Conservation (phyloP, 495 filamentous ascomycete species). For the Lasiosphaeriaceae sp. region DNA sequence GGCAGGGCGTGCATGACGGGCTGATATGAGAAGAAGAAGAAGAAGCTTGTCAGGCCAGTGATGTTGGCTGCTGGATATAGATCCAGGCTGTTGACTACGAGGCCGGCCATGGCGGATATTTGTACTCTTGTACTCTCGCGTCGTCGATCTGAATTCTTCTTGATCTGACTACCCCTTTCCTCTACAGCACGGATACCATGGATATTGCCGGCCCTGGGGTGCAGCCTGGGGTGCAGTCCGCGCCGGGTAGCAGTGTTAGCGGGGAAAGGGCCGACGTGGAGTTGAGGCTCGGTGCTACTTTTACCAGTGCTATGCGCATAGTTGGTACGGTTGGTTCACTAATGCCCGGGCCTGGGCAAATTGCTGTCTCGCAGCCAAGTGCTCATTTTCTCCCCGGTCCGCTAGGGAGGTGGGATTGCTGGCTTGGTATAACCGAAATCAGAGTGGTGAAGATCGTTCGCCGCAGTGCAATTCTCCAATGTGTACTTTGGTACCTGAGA, state of each 20-base stretch:
- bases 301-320: too few relatives aligned
- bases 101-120: slow-evolving; percentile 22
- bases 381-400: too few relatives aligned
- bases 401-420: too few relatives aligned
- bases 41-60: slow-evolving; percentile 5
- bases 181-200: neutral
- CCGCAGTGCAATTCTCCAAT: too few relatives aligned
- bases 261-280: neutral
- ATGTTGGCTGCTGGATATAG: slow-evolving; percentile 16
- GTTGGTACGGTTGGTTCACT: too few relatives aligned
- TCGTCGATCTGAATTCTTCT: neutral
- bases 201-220: neutral
- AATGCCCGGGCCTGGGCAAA: too few relatives aligned
- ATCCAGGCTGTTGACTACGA: slow-evolving; percentile 7
- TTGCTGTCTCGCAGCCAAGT: too few relatives aligned
- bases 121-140: slow-evolving; percentile 5
- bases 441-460: too few relatives aligned
- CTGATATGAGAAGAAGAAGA: slow-evolving; percentile 30
- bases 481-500: too few relatives aligned
- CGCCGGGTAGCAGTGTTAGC: neutral
- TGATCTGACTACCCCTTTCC: neutral
- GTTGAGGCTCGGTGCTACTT: neutral
- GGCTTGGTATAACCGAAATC: too few relatives aligned
- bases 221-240: slow-evolving; percentile 6
- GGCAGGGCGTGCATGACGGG: slow-evolving; percentile 43